These are phyloP conservation scores for Mucor ambiguus DNA, from an alignment of 371 early-diverging fungal species.

Conservation along the genomic window DNA sequence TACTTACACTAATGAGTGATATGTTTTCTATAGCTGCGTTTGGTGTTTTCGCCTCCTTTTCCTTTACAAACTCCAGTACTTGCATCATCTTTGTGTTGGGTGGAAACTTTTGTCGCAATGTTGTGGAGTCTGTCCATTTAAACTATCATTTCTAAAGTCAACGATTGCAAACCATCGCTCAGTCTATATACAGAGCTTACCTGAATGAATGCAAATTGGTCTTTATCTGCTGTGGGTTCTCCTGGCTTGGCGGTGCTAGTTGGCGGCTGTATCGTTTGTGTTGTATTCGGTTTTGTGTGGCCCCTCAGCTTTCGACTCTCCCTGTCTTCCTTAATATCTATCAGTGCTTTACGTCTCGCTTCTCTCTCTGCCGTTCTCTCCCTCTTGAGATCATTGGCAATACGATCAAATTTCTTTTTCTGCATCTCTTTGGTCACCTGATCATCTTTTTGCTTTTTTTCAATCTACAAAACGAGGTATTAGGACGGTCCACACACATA, in stretches of 20 bases:
- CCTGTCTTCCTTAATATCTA: slow-evolving; percentile 35
- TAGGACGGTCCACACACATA: neutral
- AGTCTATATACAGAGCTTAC: slow-evolving; percentile 4
- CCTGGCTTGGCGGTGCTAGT: neutral
- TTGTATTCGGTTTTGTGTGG: neutral
- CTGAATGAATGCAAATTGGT: slow-evolving; percentile 26
- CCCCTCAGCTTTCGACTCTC: slow-evolving; percentile 18
- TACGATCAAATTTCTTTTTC: slow-evolving; percentile 9
- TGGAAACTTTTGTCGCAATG: slow-evolving; percentile 32
- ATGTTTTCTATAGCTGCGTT: neutral
- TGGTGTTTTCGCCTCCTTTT: slow-evolving; percentile 3
- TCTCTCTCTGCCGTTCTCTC: slow-evolving; percentile 20
- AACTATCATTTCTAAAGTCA: slow-evolving; percentile 20
- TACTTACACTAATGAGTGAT: slow-evolving; percentile 13
- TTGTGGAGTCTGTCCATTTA: slow-evolving; percentile 30
- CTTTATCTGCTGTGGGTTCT: neutral
- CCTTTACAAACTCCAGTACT: slow-evolving; percentile 17
- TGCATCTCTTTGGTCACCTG: neutral
- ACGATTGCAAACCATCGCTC: neutral
- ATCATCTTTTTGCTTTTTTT: slow-evolving; percentile 1
- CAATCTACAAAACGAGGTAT: neutral
- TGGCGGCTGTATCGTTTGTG: neutral
- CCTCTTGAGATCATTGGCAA: slow-evolving; percentile 11
- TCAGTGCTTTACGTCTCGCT: slow-evolving; percentile 20
- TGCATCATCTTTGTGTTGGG: slow-evolving; percentile 3